Evolutionary conservation across 257 asterid species (phyloP).

Genomic region (Solanum tarijense): DNA sequence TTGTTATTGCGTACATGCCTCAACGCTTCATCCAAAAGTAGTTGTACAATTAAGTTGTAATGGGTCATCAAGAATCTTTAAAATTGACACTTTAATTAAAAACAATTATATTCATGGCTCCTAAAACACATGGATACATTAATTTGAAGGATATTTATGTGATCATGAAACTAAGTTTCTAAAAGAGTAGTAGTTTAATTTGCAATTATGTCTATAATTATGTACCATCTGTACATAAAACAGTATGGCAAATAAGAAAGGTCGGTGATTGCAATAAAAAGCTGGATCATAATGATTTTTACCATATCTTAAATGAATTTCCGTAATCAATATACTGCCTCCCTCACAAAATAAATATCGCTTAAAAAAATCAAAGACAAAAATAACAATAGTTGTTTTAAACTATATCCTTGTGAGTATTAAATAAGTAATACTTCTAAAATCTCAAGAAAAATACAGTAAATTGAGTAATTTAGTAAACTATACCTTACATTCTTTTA

Average conservation of each 20-base stretch:
- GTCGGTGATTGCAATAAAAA: not conserved
- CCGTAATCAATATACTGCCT: constrained; percentile 2
- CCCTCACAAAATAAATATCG: not conserved
- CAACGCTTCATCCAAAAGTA: not conserved
- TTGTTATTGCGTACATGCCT: not conserved
- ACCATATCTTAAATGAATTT: constrained; percentile 8
- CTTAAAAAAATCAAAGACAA: too few relatives aligned
- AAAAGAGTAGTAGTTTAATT: not conserved
- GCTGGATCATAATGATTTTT: not conserved
- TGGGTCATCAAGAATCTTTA: not conserved
- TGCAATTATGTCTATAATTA: not conserved
- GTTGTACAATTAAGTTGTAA: not conserved
- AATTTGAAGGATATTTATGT: not conserved
- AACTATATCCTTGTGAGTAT: not conserved
- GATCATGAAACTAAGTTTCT: not conserved
- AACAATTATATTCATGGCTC: not conserved
- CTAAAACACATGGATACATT: not conserved
- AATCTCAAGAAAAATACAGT: too few relatives aligned
- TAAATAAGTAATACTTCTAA: too few relatives aligned
- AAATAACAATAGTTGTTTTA: too few relatives aligned
- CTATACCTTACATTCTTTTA: rapidly evolving
- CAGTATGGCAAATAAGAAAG: not conserved
- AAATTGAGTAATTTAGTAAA: too few relatives aligned
- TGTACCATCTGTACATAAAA: not conserved
- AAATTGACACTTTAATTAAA: not conserved